phyloP scores from a whole-genome alignment of 257 asterid species.

The Solanum arcanum region DNA sequence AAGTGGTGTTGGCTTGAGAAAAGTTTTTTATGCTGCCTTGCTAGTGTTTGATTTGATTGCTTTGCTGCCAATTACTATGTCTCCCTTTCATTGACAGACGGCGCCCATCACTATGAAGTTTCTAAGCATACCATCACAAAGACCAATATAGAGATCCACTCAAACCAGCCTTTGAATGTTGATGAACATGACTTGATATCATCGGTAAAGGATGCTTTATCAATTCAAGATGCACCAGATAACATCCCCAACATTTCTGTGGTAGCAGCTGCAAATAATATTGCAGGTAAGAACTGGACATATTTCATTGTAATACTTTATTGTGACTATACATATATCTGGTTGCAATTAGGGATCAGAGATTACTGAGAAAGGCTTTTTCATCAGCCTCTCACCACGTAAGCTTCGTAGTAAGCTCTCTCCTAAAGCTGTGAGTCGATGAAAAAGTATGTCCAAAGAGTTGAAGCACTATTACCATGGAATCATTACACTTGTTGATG shows the following conservation, averaged over 20 bases:
- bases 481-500: neutral
- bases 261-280: neutral
- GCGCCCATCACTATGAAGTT: conserved; percentile 10
- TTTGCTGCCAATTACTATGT: neutral
- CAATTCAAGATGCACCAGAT: conserved; percentile 20
- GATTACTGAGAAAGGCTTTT: neutral
- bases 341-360: neutral
- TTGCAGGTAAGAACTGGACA: conserved; percentile 5
- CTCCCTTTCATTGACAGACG: conserved; percentile 25
- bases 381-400: neutral
- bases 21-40: neutral
- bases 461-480: neutral
- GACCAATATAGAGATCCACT: conserved; percentile 21
- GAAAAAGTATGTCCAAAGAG: neutral
- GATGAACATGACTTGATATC: conserved; percentile 6
- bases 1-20: neutral
- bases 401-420: neutral
- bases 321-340: neutral
- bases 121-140: conserved; percentile 26
- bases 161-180: conserved; percentile 21
- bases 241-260: neutral
- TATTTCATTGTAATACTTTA: neutral
- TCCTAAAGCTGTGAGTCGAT: neutral
- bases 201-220: conserved; percentile 10
- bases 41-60: neutral